These are phyloP conservation scores for Phialocephala subalpina DNA, from an alignment of 2,329 filamentous ascomycete genomes.

Conservation along the genomic window DNA sequence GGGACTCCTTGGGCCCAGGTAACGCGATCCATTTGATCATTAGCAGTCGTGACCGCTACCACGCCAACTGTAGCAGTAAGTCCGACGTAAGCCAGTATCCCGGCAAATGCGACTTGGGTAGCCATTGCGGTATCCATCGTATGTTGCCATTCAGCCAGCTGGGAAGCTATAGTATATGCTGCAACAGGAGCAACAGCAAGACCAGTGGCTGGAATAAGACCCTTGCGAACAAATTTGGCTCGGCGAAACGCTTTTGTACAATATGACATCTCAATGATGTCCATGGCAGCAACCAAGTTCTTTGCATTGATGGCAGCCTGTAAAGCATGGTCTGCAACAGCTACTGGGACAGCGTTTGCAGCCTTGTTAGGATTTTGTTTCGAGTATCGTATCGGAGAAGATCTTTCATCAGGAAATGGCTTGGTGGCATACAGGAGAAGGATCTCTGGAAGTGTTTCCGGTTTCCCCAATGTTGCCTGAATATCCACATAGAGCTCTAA, in stretches of 20 bases:
- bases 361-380: slow-evolving; percentile 72
- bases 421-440: slow-evolving; percentile 88
- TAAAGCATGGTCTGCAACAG: slow-evolving; percentile 76
- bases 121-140: slow-evolving; percentile 81
- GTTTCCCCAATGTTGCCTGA: slow-evolving; percentile 75
- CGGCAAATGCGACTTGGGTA: slow-evolving; percentile 80
- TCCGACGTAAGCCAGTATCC: slow-evolving; percentile 82
- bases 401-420: slow-evolving; percentile 68
- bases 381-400: slow-evolving; percentile 64
- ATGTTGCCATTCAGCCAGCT: slow-evolving; percentile 70
- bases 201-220: slow-evolving; percentile 65
- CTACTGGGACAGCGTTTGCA: slow-evolving; percentile 75
- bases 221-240: slow-evolving; percentile 71
- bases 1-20: slow-evolving; percentile 88
- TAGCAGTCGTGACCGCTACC: slow-evolving; percentile 84
- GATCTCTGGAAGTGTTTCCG: slow-evolving; percentile 80
- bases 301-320: slow-evolving; percentile 81
- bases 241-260: slow-evolving; percentile 71
- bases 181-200: slow-evolving; percentile 68
- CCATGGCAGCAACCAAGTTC: slow-evolving; percentile 80
- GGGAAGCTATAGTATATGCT: slow-evolving; percentile 74
- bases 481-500: slow-evolving; percentile 79
- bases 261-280: slow-evolving; percentile 76
- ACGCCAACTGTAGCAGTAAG: slow-evolving; percentile 84
- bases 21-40: slow-evolving; percentile 94